A percentile compares a stretch with the other conserved stretches of the same genome.
Evolutionary conservation across 495 filamentous ascomycete genomes (phyloP).

Genomic region (Penicillium mononematosum): DNA sequence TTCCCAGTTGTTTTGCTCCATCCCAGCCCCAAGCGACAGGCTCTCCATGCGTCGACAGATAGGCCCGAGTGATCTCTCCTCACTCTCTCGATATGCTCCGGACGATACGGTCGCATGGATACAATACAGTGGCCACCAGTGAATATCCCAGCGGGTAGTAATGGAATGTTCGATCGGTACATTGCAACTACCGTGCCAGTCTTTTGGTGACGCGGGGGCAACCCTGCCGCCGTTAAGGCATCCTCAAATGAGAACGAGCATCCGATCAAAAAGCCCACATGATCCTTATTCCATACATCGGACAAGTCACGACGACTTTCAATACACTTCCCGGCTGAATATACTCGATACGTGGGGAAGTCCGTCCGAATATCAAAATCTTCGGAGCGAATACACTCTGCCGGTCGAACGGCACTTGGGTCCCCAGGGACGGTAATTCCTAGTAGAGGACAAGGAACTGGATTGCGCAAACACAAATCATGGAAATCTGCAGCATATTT

Average conservation of each 20-base stretch:
- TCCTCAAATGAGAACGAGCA: slow-evolving; percentile 58
- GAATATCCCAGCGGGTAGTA: slow-evolving; percentile 54
- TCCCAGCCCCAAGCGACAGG: slow-evolving; percentile 62
- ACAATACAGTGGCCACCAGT: slow-evolving; percentile 47
- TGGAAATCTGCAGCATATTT: slow-evolving; percentile 52
- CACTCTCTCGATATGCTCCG: slow-evolving; percentile 45
- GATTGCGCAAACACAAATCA: slow-evolving; percentile 53
- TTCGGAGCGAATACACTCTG: slow-evolving; percentile 24
- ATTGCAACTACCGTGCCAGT: slow-evolving; percentile 47
- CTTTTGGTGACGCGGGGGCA: slow-evolving; percentile 44
- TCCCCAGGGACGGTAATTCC: slow-evolving; percentile 31
- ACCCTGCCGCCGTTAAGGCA: slow-evolving; percentile 43
- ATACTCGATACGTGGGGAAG: slow-evolving; percentile 54
- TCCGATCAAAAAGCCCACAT: slow-evolving; percentile 58
- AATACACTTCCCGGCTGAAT: slow-evolving; percentile 35
- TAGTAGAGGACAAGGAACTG: slow-evolving; percentile 57
- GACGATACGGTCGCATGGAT: slow-evolving; percentile 54
- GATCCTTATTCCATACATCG: slow-evolving; percentile 47
- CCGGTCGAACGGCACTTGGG: slow-evolving; percentile 19
- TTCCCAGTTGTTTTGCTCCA: slow-evolving; percentile 42
- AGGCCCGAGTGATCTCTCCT: slow-evolving; percentile 48
- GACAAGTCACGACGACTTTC: slow-evolving; percentile 34
- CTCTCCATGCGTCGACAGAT: slow-evolving; percentile 53
- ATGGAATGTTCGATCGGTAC: slow-evolving; percentile 51
- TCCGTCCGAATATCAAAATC: slow-evolving; percentile 53